Base-by-base conservation (phyloP, 1,284 basidiomycete genomes). In the Exobasidium cylindrosporum region DNA sequence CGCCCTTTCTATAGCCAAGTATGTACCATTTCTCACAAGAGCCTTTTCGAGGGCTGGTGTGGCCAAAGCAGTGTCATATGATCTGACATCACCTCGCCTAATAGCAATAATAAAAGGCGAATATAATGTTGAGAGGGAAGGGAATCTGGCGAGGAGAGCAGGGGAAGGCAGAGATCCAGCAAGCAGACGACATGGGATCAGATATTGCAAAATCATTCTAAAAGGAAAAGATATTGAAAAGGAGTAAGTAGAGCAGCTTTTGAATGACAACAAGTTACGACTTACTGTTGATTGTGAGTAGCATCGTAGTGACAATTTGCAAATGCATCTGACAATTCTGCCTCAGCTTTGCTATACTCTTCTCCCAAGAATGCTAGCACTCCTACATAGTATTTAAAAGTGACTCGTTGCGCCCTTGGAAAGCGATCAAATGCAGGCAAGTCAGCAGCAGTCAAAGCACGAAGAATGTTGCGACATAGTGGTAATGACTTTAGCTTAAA, bases 331-430 rank as follows among this genome's bases (percentile, higher is more conserved):
- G 86, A 87, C 44, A 97, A 84, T 74, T 94, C 88, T 74, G 87
- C 84, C 77, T 92, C 89, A 29, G 93, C 88, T 87, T 50, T 61
- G 1, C 57, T 61, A 76, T 92, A 95, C 57, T 95, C 90, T 78
- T 97, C 95, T 70, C 90, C 91, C 61, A 97, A 81, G 81, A 98
- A 97, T 71, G 87, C 89, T 60, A 97, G 84, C 85, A 97, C 91
- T 62, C 95, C 95, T 53, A 94, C 82, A 78, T 97, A 97, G 83
- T 94, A 98, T 66, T 87, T 84, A 47, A 67, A 68, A 62, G 85
- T 72, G 75, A 92, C 92, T 82, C 93, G 91, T 81, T 97, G 92
- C 11, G 88, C 87, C 47, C 87, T 85, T 11, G 93, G 92, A 73
- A 89, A 97, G 17, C 84, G 79, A 0, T 83, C 82, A 26, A 97